Evolutionary conservation across 2,329 filamentous ascomycete genomes (phyloP).

Genomic region (Clarireedia hainanense): DNA sequence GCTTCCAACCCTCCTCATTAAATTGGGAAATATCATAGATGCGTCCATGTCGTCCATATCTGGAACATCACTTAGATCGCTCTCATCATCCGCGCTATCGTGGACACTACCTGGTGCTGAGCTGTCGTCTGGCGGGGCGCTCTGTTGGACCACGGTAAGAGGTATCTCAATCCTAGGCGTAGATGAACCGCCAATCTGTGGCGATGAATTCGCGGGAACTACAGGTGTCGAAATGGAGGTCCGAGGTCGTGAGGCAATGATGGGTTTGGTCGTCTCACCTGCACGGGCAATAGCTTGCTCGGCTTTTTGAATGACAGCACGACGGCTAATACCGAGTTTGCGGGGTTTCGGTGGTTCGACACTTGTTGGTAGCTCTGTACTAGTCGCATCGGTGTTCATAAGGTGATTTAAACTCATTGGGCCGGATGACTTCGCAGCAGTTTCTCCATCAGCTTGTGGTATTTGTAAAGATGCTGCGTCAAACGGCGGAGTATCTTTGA

Average conservation of each 20-base stretch:
- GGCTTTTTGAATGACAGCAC: slow-evolving; percentile 52
- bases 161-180: slow-evolving; percentile 33
- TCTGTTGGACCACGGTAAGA: slow-evolving; percentile 13
- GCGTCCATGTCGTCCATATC: slow-evolving; percentile 27
- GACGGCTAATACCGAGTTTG: slow-evolving; percentile 25
- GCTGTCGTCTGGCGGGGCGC: slow-evolving; percentile 30
- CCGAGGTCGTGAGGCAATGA: slow-evolving; percentile 28
- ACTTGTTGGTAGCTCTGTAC: slow-evolving; percentile 20
- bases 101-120: slow-evolving; percentile 33
- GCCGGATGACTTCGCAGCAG: slow-evolving; percentile 23
- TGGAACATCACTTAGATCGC: slow-evolving; percentile 43
- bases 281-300: slow-evolving; percentile 46
- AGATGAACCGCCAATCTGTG: neutral
- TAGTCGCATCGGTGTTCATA: slow-evolving; percentile 27
- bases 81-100: slow-evolving; percentile 46
- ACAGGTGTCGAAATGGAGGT: neutral
- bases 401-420: slow-evolving; percentile 29
- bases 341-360: slow-evolving; percentile 21
- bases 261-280: slow-evolving; percentile 29
- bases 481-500: slow-evolving; percentile 44
- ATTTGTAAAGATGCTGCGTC: slow-evolving; percentile 34
- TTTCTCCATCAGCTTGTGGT: slow-evolving; percentile 39
- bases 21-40: slow-evolving; percentile 15
- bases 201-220: slow-evolving; percentile 29
- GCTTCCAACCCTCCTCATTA: slow-evolving; percentile 6